Evolutionary conservation across 768 basidiomycete genomes (phyloP), one percentile per base, ranked within the genome.

Genomic region (Sarcodon aspratus): DNA sequence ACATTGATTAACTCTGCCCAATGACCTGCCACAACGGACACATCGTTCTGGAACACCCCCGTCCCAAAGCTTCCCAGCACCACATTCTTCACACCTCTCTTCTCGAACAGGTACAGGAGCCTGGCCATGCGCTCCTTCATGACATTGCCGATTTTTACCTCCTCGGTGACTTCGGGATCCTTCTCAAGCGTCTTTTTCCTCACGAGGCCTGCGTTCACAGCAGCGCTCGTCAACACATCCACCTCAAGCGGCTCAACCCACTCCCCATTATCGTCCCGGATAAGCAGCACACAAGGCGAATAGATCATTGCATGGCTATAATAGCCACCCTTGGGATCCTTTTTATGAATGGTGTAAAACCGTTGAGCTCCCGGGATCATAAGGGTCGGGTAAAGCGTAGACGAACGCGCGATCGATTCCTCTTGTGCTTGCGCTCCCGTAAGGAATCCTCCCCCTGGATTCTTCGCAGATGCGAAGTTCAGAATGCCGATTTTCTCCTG

Each of bases 241-340:
- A 80, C 70, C 43, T 74, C 66, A 50, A 79, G 65, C 6, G 85
- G 85, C 36, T 70, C 64, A 9, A 71, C 58, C 73, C 72, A 78
- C 10, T 63, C 63, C 36, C 82, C 84, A 11, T 63, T 60, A 57
- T 90, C 83, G 53, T 79, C 71, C 11, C 83, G 76, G 52, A 88
- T 74, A 33, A 85, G 60, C 13, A 70, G 62, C 46, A 88, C 71
- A 33, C 67, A 64, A 1, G 85, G 84, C 10, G 83, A 82, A 56
- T 79, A 85, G 21, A 89, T 69, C 77, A 89, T 86, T 17, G 83
- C 76, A 60, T 88, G 80, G n/a, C 83, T 71, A 60, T 87, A 87
- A 60, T 75, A 83, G 0, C 80, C 79, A 7, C 66, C 70, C 44
- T 69, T 68, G 36, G 48, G 51, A 50, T 63, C 68, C 50, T 56